phyloP scores from a whole-genome alignment of 2,329 filamentous ascomycete species.

The Hymenoscyphus salicellus region DNA sequence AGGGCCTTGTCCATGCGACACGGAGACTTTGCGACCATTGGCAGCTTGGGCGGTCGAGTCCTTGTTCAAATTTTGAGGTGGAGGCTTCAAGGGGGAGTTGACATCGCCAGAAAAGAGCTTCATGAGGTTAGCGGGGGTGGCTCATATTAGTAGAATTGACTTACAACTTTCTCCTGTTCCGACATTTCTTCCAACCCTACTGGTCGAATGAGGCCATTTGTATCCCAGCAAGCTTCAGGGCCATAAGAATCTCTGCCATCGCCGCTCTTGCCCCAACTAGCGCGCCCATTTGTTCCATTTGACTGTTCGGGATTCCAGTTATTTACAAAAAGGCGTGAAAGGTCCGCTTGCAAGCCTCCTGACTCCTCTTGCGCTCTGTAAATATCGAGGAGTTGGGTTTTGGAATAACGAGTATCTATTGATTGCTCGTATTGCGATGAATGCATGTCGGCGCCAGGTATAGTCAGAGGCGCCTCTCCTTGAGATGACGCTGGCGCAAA shows the following conservation, averaged over 20 bases:
- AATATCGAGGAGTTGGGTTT: constrained; percentile 67
- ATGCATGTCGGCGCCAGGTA: constrained; percentile 25
- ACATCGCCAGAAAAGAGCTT: constrained; percentile 82
- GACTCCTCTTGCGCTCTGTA: constrained; percentile 57
- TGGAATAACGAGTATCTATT: constrained; percentile 36
- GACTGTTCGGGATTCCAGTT: constrained; percentile 75
- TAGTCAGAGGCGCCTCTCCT: constrained; percentile 24
- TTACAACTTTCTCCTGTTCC: constrained; percentile 57
- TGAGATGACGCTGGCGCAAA: constrained; percentile 39
- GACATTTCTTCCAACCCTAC: constrained; percentile 71
- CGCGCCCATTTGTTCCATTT: constrained; percentile 58
- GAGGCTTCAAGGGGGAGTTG: constrained; percentile 89
- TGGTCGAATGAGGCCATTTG: constrained; percentile 65
- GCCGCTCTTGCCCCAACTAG: constrained; percentile 71
- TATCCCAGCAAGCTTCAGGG: constrained; percentile 91
- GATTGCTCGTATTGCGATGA: constrained; percentile 39
- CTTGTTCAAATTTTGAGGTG: constrained; percentile 62
- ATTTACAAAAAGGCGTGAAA: constrained; percentile 67
- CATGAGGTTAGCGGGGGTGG: constrained; percentile 27
- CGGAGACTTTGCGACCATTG: constrained; percentile 75
- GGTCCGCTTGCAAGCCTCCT: constrained; percentile 52
- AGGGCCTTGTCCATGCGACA: constrained; percentile 63
- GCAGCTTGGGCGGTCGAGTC: constrained; percentile 53
- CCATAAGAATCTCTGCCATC: constrained; percentile 76
- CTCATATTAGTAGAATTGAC: constrained; percentile 32